Base-by-base conservation (phyloP, 2,329 filamentous ascomycete species). In the Xenosphaeropsis pyriputrescens region DNA sequence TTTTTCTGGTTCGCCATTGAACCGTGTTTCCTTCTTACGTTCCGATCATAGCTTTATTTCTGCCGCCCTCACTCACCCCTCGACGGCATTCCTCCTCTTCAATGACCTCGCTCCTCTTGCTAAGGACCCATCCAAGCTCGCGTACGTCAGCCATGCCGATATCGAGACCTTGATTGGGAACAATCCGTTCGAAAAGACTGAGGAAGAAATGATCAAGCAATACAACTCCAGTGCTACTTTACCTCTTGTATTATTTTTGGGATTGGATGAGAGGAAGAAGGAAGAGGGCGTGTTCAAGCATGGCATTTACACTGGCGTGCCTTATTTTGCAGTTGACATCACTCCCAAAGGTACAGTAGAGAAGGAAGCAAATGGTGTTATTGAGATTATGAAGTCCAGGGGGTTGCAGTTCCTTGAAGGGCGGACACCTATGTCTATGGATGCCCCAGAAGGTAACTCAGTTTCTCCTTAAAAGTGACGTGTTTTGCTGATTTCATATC, bases 271-370 rank as follows among this genome's bases (percentile, higher is more conserved):
- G 55, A 60, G 57, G 35, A 57, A 57, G 18, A 63, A 56, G 33
- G 51, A 56, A 14, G 22, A 26, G 8, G 50, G 53, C 19, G 69
- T 63, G 0, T 70, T 81, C 37, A 52, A 65, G 41, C 48, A 53
- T 48, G 76, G 75, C 42, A 74, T 75, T 35, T 93, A 93, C 55
- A 71, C 66, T 26, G 91, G 89, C 3, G 68, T 70, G 35, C 88
- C 91, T 2, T 93, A 78, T 60, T 98, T 96, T 54, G 89, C 88
- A 2, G 58, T 98, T 11, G 91, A 96, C 55, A 71, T 94, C 15
- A 93, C 88, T 3, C 80, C 85, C 0, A 74, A 70, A 44, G 78
- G 72, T 1, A 64, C 64, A 3, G 62, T 76, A 29, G 73, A 71
- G 40, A 73, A 78, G 2, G 70, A 70, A 32, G 77, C 77, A 1